Evolutionary conservation across 2,329 filamentous ascomycete species (phyloP), one percentile per base, ranked within the genome.

Genomic region (Colletotrichum liriopes): DNA sequence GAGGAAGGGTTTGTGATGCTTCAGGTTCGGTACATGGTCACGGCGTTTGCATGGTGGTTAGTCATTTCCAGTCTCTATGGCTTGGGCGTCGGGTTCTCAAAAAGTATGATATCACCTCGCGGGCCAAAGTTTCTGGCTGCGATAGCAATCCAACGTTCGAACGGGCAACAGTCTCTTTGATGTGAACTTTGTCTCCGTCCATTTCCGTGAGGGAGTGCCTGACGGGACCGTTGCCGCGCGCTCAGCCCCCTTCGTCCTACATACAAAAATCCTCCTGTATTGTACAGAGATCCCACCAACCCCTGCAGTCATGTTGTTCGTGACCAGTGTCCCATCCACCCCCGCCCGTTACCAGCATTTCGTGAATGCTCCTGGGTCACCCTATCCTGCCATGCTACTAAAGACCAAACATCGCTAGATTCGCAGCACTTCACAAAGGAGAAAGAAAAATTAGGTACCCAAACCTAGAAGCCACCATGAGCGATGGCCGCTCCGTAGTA

Each of bases 401-500:
- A 73, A 73, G 67, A 71, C 67, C 55, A 73, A 73, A 67, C 67
- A 66, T 71, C 67, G 71, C 71, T 73, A 67, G 32, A 72, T 71
- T 67, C 71, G 61, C 63, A 56, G 59, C 52, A 65, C 65, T 63
- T 71, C 55, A 43, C 71, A 60, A 70, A 54, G 32, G 23, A 72
- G 56, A 58, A 67, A 66, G 60, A 69, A 72, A 63, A 61, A 72
- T 65, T 65, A 70, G 66, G 70, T 70, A 70, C 59, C 70, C 70
- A 72, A 65, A 43, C 41, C 54, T 52, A 32, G 65, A 58, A 58
- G 37, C 54, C 63, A 60, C 49, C 41, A 54, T n/a, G 39, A 47
- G 60, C 35, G 52, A 37, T 26, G 14, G 20, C 14, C 20, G 56
- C 45, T 43, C 18, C 41, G 29, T 26, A 43, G 43, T 56, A 37